Conservation (phyloP, 2,329 filamentous ascomycete genomes). For the Talaromyces sp. region DNA sequence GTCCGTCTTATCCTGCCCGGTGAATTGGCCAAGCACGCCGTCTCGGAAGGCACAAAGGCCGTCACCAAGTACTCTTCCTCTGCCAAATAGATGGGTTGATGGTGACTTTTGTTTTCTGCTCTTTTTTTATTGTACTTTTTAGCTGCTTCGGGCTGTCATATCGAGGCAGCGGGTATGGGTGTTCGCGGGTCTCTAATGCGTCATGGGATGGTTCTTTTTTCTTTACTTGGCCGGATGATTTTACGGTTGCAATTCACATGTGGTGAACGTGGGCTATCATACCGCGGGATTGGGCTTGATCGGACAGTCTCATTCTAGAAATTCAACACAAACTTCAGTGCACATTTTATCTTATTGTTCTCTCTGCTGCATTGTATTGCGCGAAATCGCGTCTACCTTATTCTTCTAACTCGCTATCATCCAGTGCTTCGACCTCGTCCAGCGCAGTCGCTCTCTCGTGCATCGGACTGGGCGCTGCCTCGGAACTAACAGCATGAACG, state of each 20-base stretch:
- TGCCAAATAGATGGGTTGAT: constrained; percentile 80
- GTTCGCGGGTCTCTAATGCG: constrained; percentile 43
- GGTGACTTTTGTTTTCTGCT: constrained; percentile 40
- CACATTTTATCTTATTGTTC: constrained; percentile 13
- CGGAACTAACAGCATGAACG: constrained; percentile 72
- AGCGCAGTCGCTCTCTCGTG: constrained; percentile 67
- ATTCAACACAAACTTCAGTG: constrained; percentile 31
- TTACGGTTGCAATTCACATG: constrained; percentile 38
- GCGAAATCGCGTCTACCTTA: neutral
- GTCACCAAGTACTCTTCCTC: constrained; percentile 99
- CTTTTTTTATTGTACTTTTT: constrained; percentile 46
- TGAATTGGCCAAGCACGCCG: constrained; percentile 98
- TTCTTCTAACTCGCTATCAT: constrained; percentile 40
- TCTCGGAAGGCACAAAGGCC: constrained; percentile 99
- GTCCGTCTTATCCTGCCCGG: constrained; percentile 96
- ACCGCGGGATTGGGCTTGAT: constrained; percentile 35
- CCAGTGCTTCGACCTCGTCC: constrained; percentile 84
- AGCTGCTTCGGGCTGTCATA: constrained; percentile 37
- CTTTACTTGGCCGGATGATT: constrained; percentile 26
- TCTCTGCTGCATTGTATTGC: neutral
- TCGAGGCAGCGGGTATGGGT: constrained; percentile 41
- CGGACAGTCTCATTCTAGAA: constrained; percentile 27
- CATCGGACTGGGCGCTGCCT: constrained; percentile 52
- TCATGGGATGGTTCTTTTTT: constrained; percentile 43
- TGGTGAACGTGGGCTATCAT: constrained; percentile 43